Conservation (phyloP, 2,329 filamentous ascomycete genomes). For the Triangularia setosa region DNA sequence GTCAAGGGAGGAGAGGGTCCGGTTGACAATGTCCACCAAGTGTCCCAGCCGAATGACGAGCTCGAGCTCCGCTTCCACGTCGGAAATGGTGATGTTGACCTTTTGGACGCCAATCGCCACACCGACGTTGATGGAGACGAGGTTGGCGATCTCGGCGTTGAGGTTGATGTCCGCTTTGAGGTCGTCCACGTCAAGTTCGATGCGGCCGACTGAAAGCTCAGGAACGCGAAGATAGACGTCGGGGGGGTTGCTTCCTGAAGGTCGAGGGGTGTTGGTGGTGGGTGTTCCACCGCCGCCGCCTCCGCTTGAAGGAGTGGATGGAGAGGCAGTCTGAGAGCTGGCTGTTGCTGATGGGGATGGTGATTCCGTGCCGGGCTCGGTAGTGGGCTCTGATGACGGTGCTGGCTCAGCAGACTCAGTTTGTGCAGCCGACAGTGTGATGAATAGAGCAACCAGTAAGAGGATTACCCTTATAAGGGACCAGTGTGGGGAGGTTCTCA, state of each 20-base stretch:
- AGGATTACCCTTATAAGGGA: conserved; percentile 29
- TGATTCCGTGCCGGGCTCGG: conserved; percentile 27
- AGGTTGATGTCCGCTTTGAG: conserved; percentile 57
- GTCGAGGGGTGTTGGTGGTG: conserved; percentile 14
- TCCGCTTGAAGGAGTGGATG: conserved; percentile 13
- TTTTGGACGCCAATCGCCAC: conserved; percentile 46
- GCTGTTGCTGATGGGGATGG: conserved; percentile 10
- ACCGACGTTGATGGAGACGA: conserved; percentile 54
- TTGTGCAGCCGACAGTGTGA: conserved; percentile 32
- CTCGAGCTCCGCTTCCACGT: conserved; percentile 56
- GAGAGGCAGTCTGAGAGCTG: conserved; percentile 19
- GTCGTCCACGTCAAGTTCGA: conserved; percentile 58
- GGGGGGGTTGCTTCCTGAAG: conserved; percentile 37
- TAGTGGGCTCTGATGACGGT: neutral
- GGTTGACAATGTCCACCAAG: conserved; percentile 58
- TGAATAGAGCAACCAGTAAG: conserved; percentile 21
- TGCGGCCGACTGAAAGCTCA: conserved; percentile 54
- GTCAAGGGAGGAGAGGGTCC: conserved; percentile 56
- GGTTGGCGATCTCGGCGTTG: conserved; percentile 54
- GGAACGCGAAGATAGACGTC: conserved; percentile 58
- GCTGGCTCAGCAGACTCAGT: conserved; percentile 22
- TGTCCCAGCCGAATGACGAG: conserved; percentile 57
- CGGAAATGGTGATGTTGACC: conserved; percentile 59
- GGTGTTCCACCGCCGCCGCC: conserved; percentile 12
- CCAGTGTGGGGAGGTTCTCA: conserved; percentile 24